Base-by-base conservation (phyloP, 2,329 filamentous ascomycete species). In the Xylaria hypoxylon region DNA sequence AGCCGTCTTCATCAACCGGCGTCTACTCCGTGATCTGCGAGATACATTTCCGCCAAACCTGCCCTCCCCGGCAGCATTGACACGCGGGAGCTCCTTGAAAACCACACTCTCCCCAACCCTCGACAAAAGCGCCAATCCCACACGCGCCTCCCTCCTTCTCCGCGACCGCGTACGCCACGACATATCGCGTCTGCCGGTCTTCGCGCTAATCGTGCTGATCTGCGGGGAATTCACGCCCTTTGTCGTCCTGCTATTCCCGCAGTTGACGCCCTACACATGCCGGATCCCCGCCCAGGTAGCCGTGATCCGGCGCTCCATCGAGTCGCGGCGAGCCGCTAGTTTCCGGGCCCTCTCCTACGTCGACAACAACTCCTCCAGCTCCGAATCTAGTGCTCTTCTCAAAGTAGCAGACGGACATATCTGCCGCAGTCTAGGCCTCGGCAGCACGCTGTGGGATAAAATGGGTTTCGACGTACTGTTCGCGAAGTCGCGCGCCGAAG, bases 221-320 rank as follows among this genome's bases (percentile, higher is more conserved):
- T 92, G 92, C 76, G 95, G 94, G 28, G 95, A 98, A 79, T 90
- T 97, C 80, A 92, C 94, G 1, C 93, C 94, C 0, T 76, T 98
- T 5, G 80, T 96, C 5, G 90, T 97, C 1, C 81, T 94, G 6
- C 86, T 89, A 35, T 81, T 97, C 28, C 89, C 89, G 22, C 82
- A 82, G 42, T 82, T 93, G 24, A 91, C 97, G 28, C 95, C 95
- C 0, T 88, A 88, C 72, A 91, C 93, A 0, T 97, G 95, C 78
- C 87, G 93, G 11, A 91, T 97, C 65, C 95, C 95, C 0, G 82
- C 81, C 44, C 95, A 97, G 80, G 81, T 92, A 6, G 81, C 84
- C 40, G 85, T 88, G 44, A 79, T 88, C 65, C 80, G 87, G 58
- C 75, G 74, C 17, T 83, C 85, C 70, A 79, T 83, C 1, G 87